Conservation (phyloP, 345 rosid genomes). For the Aurinia saxatilis region DNA sequence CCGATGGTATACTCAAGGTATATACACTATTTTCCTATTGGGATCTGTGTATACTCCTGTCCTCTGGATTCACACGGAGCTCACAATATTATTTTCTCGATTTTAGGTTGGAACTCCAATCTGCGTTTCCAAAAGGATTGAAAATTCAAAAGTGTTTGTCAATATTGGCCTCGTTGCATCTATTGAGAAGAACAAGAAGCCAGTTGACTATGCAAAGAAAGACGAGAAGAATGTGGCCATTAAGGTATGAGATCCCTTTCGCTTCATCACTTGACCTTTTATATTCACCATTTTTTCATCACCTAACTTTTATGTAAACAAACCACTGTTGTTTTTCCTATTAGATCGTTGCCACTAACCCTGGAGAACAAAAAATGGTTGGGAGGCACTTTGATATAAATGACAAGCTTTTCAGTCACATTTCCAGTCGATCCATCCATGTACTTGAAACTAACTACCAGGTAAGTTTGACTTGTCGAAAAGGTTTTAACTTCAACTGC, state of each 20-base stretch:
- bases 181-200: conserved; percentile 63
- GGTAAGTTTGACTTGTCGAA: conserved; percentile 34
- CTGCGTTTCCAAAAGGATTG: conserved; percentile 48
- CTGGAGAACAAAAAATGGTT: conserved; percentile 86
- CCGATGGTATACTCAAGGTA: conserved; percentile 82
- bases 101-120: conserved; percentile 84
- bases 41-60: background rate
- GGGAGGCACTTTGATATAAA: conserved; percentile 84
- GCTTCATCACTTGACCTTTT: background rate
- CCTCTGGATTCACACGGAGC: background rate
- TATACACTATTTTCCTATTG: background rate
- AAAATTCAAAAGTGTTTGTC: conserved; percentile 43
- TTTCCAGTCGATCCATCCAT: conserved; percentile 77
- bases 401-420: conserved; percentile 82
- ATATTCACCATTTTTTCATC: too few species aligned
- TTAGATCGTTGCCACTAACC: conserved; percentile 54
- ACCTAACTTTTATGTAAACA: too few species aligned
- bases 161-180: conserved; percentile 87
- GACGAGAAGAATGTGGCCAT: conserved; percentile 64
- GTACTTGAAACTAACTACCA: conserved; percentile 65
- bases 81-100: conserved; percentile 3
- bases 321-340: background rate
- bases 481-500: too few species aligned
- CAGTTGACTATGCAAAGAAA: conserved; percentile 78
- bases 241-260: conserved; percentile 45